Conservation (phyloP, 306 rosid genomes). For the Medicago lupulina region DNA sequence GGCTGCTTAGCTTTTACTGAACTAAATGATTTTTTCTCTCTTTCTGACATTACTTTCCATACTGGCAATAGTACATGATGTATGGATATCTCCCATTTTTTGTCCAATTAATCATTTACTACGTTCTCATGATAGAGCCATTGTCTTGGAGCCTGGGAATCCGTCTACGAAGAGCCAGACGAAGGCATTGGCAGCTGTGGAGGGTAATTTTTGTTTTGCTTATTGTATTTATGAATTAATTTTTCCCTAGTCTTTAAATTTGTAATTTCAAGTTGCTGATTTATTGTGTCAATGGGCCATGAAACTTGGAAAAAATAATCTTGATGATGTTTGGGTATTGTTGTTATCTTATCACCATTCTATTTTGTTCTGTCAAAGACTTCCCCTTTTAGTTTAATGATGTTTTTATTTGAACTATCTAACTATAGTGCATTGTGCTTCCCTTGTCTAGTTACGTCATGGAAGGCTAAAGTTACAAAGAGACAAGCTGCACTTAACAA, state of each 20-base stretch:
- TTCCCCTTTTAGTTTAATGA: conserved; percentile 33
- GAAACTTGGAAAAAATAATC: not conserved
- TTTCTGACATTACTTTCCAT: conserved; percentile 27
- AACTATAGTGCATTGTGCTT: conserved; percentile 43
- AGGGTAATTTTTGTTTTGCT: conserved; percentile 56
- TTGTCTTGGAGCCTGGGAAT: conserved; percentile 85
- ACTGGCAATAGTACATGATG: conserved; percentile 26
- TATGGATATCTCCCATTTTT: conserved; percentile 12
- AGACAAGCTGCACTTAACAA: conserved; percentile 68
- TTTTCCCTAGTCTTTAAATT: not conserved
- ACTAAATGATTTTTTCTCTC: conserved; percentile 9
- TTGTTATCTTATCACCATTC: conserved; percentile 33
- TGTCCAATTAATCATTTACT: conserved; percentile 33
- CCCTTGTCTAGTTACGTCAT: conserved; percentile 66
- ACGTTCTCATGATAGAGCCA: conserved; percentile 69
- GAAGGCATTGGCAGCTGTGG: conserved; percentile 74
- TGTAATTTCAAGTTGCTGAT: conserved; percentile 27
- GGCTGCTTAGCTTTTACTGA: conserved; percentile 15
- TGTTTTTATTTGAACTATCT: conserved; percentile 25
- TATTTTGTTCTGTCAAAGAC: conserved; percentile 41
- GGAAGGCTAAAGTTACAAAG: conserved; percentile 75
- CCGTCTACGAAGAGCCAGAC: conserved; percentile 75
- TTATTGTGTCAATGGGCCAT: conserved; percentile 19
- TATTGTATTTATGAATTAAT: conserved; percentile 18
- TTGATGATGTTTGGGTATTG: conserved; percentile 31